Evolutionary conservation across 2,329 filamentous ascomycete genomes (phyloP).

Genomic region (Teratosphaeria destructans): DNA sequence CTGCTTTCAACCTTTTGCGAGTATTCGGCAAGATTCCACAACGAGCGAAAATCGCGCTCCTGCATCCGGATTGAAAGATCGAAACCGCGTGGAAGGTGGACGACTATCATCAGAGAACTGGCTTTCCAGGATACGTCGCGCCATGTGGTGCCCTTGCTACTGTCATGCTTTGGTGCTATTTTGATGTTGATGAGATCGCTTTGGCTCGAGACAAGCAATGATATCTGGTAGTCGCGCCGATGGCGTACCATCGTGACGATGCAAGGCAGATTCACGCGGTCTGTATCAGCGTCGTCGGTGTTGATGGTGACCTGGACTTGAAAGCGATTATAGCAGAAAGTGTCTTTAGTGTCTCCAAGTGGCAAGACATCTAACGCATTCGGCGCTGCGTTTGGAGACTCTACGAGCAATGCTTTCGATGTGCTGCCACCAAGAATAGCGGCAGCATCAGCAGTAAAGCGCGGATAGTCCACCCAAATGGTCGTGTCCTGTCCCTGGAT

Average conservation of each 20-base stretch:
- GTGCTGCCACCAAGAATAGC: conserved; percentile 54
- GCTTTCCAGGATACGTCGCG: conserved; percentile 72
- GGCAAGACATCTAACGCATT: conserved; percentile 60
- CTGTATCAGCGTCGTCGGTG: conserved; percentile 59
- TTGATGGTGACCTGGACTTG: conserved; percentile 64
- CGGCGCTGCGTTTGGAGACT: conserved; percentile 3
- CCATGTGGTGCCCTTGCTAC: conserved; percentile 59
- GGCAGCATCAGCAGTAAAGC: conserved; percentile 59
- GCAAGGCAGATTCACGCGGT: conserved; percentile 60
- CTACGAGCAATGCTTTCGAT: conserved; percentile 11
- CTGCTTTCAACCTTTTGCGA: conserved; percentile 64
- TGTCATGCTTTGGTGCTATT: conserved; percentile 47
- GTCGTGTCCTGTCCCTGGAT: conserved; percentile 69
- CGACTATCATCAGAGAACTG: conserved; percentile 52
- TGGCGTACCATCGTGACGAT: conserved; percentile 66
- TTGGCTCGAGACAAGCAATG: conserved; percentile 69
- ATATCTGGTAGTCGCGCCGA: conserved; percentile 57
- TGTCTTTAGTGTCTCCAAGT: conserved; percentile 59
- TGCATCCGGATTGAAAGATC: conserved; percentile 59
- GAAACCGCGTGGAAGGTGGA: conserved; percentile 68
- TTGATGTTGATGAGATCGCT: conserved; percentile 64
- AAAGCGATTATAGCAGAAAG: conserved; percentile 72
- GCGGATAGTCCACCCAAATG: conserved; percentile 72
- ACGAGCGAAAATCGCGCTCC: conserved; percentile 65
- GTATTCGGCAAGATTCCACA: conserved; percentile 81